Conservation (phyloP, 768 basidiomycete species). For the Tulasnella sp. region DNA sequence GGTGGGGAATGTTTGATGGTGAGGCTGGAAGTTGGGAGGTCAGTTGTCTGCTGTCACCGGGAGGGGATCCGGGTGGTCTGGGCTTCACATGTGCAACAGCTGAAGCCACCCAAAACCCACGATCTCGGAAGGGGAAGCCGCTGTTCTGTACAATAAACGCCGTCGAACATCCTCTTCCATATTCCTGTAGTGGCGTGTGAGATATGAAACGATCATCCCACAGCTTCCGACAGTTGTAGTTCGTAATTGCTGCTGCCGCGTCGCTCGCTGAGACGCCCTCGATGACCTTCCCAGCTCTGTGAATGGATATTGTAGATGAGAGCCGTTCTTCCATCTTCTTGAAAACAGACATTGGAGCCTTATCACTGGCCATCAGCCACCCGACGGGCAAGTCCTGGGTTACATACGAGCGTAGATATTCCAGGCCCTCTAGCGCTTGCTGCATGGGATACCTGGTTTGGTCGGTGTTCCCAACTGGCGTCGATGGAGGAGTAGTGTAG, state of each 20-base stretch:
- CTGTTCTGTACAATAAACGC: constrained; percentile 62
- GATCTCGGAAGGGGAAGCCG: constrained; percentile 81
- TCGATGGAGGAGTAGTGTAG: neutral
- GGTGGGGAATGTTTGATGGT: neutral
- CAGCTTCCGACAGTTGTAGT: constrained; percentile 55
- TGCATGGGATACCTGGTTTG: constrained; percentile 59
- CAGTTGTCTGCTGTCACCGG: neutral
- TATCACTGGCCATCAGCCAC: constrained; percentile 70
- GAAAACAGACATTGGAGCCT: constrained; percentile 57
- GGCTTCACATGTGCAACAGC: constrained; percentile 40
- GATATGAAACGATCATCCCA: constrained; percentile 85
- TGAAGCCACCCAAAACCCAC: constrained; percentile 76
- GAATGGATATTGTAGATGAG: constrained; percentile 70
- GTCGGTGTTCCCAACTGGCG: neutral
- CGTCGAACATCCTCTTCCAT: constrained; percentile 61
- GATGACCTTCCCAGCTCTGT: constrained; percentile 81
- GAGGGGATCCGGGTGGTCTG: constrained; percentile 19
- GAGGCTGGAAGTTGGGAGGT: neutral
- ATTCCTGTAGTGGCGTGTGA: constrained; percentile 59
- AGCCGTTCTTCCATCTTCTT: constrained; percentile 66
- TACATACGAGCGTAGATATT: constrained; percentile 68
- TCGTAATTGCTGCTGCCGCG: constrained; percentile 58
- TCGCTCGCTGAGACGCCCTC: constrained; percentile 93
- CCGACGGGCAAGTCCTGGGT: constrained; percentile 39
- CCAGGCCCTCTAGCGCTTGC: constrained; percentile 68